A percentile compares a stretch with the other conserved stretches of the same genome.
These are phyloP conservation scores for Colletotrichum chrysophilum DNA, from an alignment of 2,329 filamentous ascomycete genomes.

Conservation along the genomic window DNA sequence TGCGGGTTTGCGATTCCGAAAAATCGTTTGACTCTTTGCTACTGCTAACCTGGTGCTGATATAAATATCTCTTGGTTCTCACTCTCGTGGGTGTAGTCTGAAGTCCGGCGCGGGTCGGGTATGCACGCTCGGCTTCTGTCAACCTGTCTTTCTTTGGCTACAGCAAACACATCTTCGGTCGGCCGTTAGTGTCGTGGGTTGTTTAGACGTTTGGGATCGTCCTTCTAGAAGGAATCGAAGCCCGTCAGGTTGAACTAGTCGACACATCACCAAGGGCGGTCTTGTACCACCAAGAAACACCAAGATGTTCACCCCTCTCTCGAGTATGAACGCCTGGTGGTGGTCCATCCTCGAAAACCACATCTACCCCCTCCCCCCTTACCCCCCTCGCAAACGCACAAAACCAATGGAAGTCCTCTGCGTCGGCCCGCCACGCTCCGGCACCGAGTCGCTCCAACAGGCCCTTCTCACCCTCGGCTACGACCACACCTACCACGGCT, in stretches of 20 bases:
- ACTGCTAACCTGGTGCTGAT: not conserved
- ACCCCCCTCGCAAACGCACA: slow-evolving; percentile 30
- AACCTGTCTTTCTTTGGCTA: not conserved
- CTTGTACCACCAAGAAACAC: rapidly evolving
- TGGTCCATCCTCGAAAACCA: slow-evolving; percentile 12
- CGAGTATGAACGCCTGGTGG: slow-evolving; percentile 18
- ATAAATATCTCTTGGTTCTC: not conserved
- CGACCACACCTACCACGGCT: slow-evolving; percentile 38
- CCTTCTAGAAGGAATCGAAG: not conserved
- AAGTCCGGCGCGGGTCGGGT: not conserved
- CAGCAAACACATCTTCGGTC: not conserved
- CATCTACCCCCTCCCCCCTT: slow-evolving; percentile 24
- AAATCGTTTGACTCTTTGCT: not conserved
- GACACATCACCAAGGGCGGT: rapidly evolving
- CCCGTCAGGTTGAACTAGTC: not conserved
- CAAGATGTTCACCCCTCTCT: slow-evolving; percentile 1
- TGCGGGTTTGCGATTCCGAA: not conserved
- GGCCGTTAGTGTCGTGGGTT: not conserved
- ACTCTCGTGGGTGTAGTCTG: not conserved
- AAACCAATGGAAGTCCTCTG: slow-evolving; percentile 39
- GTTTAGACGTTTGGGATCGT: not conserved
- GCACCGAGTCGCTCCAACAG: slow-evolving; percentile 38
- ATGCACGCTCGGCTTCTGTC: not conserved
- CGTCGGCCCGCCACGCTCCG: slow-evolving; percentile 36
- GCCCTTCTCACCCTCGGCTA: slow-evolving; percentile 34